These are phyloP conservation scores for Poa annua DNA, from an alignment of 176 grass and related monocot species.

Conservation along the genomic window DNA sequence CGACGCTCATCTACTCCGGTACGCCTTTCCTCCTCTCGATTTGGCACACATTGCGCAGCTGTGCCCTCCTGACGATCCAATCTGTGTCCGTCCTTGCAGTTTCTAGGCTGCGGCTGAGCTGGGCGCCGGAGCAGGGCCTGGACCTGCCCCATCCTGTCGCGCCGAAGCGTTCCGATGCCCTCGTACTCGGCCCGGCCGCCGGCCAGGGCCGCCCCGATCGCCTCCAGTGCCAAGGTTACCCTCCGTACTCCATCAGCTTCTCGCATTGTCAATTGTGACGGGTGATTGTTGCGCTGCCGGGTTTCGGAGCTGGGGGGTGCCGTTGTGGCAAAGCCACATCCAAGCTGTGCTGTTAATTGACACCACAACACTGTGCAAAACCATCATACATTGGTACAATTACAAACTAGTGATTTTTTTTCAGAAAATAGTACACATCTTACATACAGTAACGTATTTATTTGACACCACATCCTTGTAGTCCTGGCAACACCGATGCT, in stretches of 20 bases:
- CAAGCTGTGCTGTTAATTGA: not conserved
- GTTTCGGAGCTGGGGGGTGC: not conserved
- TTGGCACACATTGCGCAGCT: conserved; percentile 1
- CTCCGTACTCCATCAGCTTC: not conserved
- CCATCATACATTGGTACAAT: not conserved
- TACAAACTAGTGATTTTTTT: not conserved
- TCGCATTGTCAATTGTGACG: not conserved
- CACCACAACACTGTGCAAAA: not conserved
- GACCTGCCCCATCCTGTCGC: not conserved
- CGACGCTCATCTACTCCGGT: conserved; percentile 69
- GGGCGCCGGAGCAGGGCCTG: conserved; percentile 38
- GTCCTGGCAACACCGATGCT: not conserved
- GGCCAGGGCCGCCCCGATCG: conserved; percentile 67
- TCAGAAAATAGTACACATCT: not conserved
- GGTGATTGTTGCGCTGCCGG: not conserved
- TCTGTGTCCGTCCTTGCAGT: conserved; percentile 47
- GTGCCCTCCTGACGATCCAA: conserved; percentile 30
- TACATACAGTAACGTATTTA: not conserved
- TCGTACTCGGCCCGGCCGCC: conserved; percentile 64
- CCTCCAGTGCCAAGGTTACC: conserved; percentile 75
- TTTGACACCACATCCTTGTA: not conserved
- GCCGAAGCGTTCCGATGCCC: conserved; percentile 43
- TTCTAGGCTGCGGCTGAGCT: conserved; percentile 52
- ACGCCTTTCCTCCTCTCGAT: conserved; percentile 17
- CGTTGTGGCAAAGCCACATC: not conserved